Conservation (phyloP, 1,284 basidiomycete genomes). For the Chalciporus piperatoides region DNA sequence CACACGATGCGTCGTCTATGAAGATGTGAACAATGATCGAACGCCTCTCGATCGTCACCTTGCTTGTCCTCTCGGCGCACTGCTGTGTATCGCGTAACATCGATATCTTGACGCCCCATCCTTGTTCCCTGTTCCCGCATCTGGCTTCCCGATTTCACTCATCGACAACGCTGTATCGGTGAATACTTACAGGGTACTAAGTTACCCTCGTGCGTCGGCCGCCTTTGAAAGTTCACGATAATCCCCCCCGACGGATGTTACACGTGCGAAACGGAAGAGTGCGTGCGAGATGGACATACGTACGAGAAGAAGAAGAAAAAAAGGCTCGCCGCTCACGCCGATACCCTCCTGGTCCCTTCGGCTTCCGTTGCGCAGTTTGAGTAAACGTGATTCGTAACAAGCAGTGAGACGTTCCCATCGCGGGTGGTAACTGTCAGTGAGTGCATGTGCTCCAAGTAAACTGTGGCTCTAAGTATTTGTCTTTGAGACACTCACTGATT, state of each 20-base stretch:
- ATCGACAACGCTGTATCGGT: constrained; percentile 2
- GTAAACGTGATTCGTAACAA: neutral
- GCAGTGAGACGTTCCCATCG: neutral
- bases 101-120: too few species aligned
- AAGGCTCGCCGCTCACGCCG: neutral
- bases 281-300: too few species aligned
- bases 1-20: too few species aligned
- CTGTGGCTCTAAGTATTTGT: too few species aligned
- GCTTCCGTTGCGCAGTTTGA: neutral
- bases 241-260: neutral
- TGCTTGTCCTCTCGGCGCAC: neutral
- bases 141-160: neutral
- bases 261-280: neutral
- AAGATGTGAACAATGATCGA: neutral
- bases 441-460: too few species aligned
- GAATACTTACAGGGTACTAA: neutral
- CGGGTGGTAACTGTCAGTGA: too few species aligned
- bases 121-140: neutral
- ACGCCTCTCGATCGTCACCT: neutral
- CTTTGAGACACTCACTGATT: too few species aligned
- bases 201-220: neutral
- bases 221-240: neutral
- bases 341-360: neutral
- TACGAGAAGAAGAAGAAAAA: neutral
- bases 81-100: too few species aligned